Evolutionary conservation across 2,329 filamentous ascomycete genomes (phyloP).

Genomic region (Colletotrichum sublineola): DNA sequence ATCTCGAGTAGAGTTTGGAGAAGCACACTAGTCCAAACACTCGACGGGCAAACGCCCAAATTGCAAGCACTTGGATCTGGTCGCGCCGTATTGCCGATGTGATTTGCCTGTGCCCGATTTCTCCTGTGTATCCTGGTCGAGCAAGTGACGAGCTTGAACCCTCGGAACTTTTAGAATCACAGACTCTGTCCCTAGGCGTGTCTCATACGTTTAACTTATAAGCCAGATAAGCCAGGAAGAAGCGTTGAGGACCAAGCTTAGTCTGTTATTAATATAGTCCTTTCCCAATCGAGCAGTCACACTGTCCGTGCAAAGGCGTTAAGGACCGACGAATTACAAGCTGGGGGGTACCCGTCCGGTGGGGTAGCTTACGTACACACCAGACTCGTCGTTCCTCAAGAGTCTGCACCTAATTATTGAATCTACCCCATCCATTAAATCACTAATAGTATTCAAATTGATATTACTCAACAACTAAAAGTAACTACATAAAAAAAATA

Average conservation of each 20-base stretch:
- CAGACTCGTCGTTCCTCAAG: too few relatives aligned
- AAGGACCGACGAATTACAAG: neutral
- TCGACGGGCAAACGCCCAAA: neutral
- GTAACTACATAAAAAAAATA: too few relatives aligned
- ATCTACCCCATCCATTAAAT: too few relatives aligned
- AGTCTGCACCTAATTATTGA: too few relatives aligned
- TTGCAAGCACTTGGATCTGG: neutral
- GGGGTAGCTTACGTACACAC: too few relatives aligned
- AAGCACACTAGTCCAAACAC: neutral
- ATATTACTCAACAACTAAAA: too few relatives aligned
- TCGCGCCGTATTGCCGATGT: neutral
- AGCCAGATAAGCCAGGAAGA: neutral
- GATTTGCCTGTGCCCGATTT: neutral
- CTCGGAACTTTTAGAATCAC: neutral
- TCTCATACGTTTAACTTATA: too few relatives aligned
- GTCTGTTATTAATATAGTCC: neutral
- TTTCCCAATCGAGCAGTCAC: neutral
- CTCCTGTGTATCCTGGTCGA: neutral
- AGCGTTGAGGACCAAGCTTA: neutral
- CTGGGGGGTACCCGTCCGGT: too few relatives aligned
- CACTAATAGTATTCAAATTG: too few relatives aligned
- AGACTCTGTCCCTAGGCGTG: neutral
- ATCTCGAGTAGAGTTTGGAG: neutral
- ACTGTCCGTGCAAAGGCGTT: neutral
- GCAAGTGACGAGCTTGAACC: neutral